phyloP scores from a whole-genome alignment of 2,329 filamentous ascomycete genomes.

The Lasiodiplodia gonubiensis region DNA sequence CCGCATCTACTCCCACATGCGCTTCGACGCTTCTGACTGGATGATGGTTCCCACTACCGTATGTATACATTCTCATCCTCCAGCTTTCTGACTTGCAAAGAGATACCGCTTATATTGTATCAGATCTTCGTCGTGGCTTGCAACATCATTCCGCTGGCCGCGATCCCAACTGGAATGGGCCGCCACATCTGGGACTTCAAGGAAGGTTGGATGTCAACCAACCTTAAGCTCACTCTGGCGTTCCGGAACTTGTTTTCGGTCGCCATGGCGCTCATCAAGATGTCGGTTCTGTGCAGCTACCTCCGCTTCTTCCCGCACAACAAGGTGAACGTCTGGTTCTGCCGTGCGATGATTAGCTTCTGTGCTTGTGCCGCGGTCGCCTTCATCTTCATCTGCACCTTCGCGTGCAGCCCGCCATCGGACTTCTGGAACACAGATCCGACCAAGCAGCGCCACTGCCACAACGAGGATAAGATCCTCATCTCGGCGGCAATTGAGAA shows the following conservation, averaged over 20 bases:
- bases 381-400: slow-evolving; percentile 36
- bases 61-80: background rate
- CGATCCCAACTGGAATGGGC: background rate
- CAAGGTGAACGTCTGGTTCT: slow-evolving; percentile 37
- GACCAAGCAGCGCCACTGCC: slow-evolving; percentile 32
- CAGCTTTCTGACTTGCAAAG: background rate
- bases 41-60: background rate
- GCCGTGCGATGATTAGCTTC: slow-evolving; percentile 36
- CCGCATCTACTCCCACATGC: background rate
- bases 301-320: slow-evolving; percentile 37
- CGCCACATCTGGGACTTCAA: background rate
- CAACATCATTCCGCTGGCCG: background rate
- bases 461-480: slow-evolving; percentile 35
- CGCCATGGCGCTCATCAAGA: slow-evolving; percentile 32
- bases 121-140: background rate
- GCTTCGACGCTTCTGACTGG: background rate
- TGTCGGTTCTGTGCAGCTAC: slow-evolving; percentile 38
- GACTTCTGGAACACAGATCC: background rate
- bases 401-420: slow-evolving; percentile 20
- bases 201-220: background rate
- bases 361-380: slow-evolving; percentile 31
- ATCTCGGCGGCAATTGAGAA: slow-evolving; percentile 38
- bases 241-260: slow-evolving; percentile 43
- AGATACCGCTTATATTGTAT: background rate
- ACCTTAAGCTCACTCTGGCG: slow-evolving; percentile 42